A percentile compares a stretch with the other conserved stretches of the same genome.
These are phyloP conservation scores for Bryoglossum gracile DNA, from an alignment of 495 filamentous ascomycete genomes.

Conservation along the genomic window DNA sequence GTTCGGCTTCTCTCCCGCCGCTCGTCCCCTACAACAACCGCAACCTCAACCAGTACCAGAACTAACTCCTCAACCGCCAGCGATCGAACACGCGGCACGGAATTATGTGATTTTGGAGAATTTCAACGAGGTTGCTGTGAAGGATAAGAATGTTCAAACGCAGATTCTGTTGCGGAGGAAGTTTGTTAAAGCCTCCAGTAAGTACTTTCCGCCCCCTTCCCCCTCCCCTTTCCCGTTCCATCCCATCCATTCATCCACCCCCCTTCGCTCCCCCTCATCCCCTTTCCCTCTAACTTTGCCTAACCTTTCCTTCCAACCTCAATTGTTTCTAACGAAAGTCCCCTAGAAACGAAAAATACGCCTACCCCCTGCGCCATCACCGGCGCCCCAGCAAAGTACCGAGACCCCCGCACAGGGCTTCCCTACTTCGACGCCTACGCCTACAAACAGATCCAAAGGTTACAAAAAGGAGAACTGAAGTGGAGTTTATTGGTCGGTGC, in stretches of 20 bases:
- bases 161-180: slow-evolving; percentile 46
- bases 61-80: slow-evolving; percentile 19
- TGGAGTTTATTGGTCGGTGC: slow-evolving; percentile 72
- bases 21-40: slow-evolving; percentile 9
- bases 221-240: too few species aligned
- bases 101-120: slow-evolving; percentile 50
- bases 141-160: slow-evolving; percentile 46
- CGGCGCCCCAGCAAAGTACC: slow-evolving; percentile 65
- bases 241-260: background rate
- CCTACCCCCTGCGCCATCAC: slow-evolving; percentile 67
- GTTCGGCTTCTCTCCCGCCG: background rate
- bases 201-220: slow-evolving; percentile 22
- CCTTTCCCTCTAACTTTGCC: slow-evolving; percentile 2
- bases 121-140: slow-evolving; percentile 45
- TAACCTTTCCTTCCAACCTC: background rate
- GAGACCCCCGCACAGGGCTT: slow-evolving; percentile 69
- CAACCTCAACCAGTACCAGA: slow-evolving; percentile 8
- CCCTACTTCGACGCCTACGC: slow-evolving; percentile 69
- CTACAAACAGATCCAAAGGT: slow-evolving; percentile 62
- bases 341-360: slow-evolving; percentile 32
- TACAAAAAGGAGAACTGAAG: slow-evolving; percentile 57
- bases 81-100: slow-evolving; percentile 16
- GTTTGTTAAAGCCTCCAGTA: slow-evolving; percentile 46
- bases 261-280: background rate
- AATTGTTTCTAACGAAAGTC: slow-evolving; percentile 11